phyloP scores from a whole-genome alignment of 805 yeast genomes.

The Millerozyma acaciae region DNA sequence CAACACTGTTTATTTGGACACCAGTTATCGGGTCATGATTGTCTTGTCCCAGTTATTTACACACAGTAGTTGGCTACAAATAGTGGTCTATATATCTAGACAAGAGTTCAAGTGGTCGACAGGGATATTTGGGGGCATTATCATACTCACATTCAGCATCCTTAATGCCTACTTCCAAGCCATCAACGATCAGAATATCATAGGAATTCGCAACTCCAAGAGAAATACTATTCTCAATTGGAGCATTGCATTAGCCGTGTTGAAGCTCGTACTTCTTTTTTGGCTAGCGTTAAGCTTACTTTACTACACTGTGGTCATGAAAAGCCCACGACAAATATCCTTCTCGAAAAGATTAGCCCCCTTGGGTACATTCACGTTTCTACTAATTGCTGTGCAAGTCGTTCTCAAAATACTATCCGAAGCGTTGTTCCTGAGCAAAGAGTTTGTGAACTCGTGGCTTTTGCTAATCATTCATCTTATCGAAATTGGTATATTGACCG shows the following conservation, averaged over 20 bases:
- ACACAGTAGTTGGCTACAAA: conserved; percentile 54
- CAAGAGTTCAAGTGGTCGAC: conserved; percentile 24
- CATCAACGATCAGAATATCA: conserved; percentile 1
- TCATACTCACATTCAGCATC: conserved; percentile 22
- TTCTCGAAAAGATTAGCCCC: conserved; percentile 46
- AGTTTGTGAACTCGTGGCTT: conserved; percentile 49
- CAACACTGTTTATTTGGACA: conserved; percentile 31
- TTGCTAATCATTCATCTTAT: conserved; percentile 40
- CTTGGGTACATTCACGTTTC: conserved; percentile 43
- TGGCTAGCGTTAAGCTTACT: conserved; percentile 34
- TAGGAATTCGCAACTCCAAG: too few species aligned
- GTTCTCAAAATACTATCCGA: conserved; percentile 21
- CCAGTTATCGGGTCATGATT: conserved; percentile 34
- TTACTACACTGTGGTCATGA: conserved; percentile 34
- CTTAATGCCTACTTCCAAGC: conserved; percentile 13
- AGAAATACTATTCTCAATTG: conserved; percentile 5
- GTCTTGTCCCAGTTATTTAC: conserved; percentile 42
- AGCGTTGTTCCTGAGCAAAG: conserved; percentile 23
- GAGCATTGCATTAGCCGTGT: conserved; percentile 25
- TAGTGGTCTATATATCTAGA: conserved; percentile 37
- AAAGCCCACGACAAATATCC: conserved; percentile 37
- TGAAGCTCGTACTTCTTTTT: conserved; percentile 22
- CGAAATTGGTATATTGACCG: conserved; percentile 47
- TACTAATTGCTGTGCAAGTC: conserved; percentile 37
- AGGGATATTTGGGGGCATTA: conserved; percentile 24